These are phyloP conservation scores for Chaetomiaceae sp. DNA, from an alignment of 2,329 filamentous ascomycete genomes.

Conservation along the genomic window DNA sequence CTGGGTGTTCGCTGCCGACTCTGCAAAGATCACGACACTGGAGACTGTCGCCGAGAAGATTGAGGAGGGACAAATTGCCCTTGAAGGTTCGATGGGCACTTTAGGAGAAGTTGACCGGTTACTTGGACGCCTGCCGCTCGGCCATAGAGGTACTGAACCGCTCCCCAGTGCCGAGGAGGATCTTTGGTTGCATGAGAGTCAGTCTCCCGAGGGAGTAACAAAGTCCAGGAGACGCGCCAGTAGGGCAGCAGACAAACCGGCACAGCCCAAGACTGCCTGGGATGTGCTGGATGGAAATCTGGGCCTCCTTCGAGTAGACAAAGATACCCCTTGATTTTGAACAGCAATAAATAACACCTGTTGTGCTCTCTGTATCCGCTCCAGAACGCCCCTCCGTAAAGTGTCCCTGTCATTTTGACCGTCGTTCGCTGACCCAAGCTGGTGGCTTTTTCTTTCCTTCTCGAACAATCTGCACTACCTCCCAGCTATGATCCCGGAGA, in stretches of 20 bases:
- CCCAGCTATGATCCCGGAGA: constrained; percentile 64
- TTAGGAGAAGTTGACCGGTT: constrained; percentile 46
- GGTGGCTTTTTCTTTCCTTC: neutral
- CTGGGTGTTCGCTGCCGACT: constrained; percentile 56
- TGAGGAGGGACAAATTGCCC: constrained; percentile 50
- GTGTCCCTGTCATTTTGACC: constrained; percentile 1
- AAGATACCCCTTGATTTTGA: constrained; percentile 12
- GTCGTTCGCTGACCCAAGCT: neutral
- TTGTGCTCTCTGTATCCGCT: neutral
- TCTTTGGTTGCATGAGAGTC: constrained; percentile 34
- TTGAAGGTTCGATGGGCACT: constrained; percentile 46
- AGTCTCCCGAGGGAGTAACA: constrained; percentile 24
- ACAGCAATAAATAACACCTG: neutral
- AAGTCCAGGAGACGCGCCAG: constrained; percentile 20
- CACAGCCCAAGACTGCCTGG: constrained; percentile 39
- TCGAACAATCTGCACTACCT: constrained; percentile 23
- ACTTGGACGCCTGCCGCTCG: constrained; percentile 31
- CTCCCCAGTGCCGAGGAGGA: constrained; percentile 24
- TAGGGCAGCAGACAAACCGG: constrained; percentile 16
- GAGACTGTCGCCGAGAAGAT: constrained; percentile 55
- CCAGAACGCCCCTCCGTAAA: constrained; percentile 12
- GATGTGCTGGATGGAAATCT: constrained; percentile 47
- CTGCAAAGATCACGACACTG: constrained; percentile 52
- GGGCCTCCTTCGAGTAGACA: constrained; percentile 34
- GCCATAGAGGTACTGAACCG: constrained; percentile 20